A percentile compares a stretch with the other conserved stretches of the same genome.
These are phyloP conservation scores for Boletus reticuloceps DNA, from an alignment of 768 basidiomycete genomes.

Conservation along the genomic window DNA sequence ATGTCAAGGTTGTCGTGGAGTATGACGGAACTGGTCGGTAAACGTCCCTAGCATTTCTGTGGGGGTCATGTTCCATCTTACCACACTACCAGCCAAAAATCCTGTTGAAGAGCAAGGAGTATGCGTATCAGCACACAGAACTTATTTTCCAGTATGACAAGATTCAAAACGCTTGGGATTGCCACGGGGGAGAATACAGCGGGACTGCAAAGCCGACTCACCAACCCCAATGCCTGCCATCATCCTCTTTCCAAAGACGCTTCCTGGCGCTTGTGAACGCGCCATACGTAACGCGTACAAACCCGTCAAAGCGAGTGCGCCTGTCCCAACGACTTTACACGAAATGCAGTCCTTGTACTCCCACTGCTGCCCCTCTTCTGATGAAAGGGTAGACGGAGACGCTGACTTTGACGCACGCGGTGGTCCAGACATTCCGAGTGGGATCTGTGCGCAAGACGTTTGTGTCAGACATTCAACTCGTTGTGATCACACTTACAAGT, in stretches of 20 bases:
- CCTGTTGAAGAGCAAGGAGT: conserved; percentile 7
- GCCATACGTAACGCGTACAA: too few relatives aligned
- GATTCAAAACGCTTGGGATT: not conserved
- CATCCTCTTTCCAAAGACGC: conserved; percentile 61
- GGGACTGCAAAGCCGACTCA: conserved; percentile 29
- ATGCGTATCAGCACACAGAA: conserved; percentile 7
- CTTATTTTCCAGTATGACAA: not conserved
- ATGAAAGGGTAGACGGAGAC: too few relatives aligned
- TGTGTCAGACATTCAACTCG: too few relatives aligned
- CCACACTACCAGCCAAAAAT: conserved; percentile 28
- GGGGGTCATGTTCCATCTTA: conserved; percentile 31
- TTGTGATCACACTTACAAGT: too few relatives aligned
- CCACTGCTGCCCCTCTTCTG: too few relatives aligned
- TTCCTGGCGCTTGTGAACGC: conserved; percentile 62
- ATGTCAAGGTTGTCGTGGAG: conserved; percentile 1
- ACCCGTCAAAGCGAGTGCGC: too few relatives aligned
- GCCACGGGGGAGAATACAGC: not conserved
- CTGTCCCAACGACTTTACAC: too few relatives aligned
- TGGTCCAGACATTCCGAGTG: too few relatives aligned
- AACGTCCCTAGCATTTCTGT: conserved; percentile 21
- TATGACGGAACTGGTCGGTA: conserved; percentile 7
- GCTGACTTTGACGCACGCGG: too few relatives aligned
- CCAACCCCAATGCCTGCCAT: conserved; percentile 64
- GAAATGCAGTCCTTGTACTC: too few relatives aligned
- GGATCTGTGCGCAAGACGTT: too few relatives aligned